Evolutionary conservation across 371 early-diverging fungal genomes (phyloP), one percentile per base, ranked within the genome.

Genomic region (Mortierella sp.): DNA sequence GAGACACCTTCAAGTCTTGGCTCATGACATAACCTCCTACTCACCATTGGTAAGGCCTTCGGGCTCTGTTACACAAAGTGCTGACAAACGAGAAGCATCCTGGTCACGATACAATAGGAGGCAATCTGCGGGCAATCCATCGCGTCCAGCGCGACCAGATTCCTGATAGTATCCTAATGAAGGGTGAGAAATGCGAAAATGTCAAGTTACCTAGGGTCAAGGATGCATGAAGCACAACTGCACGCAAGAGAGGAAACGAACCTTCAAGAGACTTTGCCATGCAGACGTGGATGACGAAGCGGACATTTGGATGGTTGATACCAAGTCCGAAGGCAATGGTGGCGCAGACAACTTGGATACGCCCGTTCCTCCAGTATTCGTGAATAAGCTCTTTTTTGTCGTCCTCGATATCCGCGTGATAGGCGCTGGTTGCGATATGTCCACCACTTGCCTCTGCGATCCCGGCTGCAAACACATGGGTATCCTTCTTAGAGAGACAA

Each of bases 261-360:
- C 95, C 95, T 88, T 98, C 98, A 26, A 97, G 78, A 0, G 94
- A 93, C 87, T 97, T 96, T 6, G 98, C 96, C 79, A 97, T 90
- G 7, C 95, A 93, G 72, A 94, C 94, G 80, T 98, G 98, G 44
- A 96, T 93, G 16, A 98, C 96, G 84, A 96, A 97, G 45, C 97
- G 91, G 7, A 97, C 97, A 72, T 95, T 91, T 16, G 95, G 92
- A 85, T 96, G 93, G 83, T 97, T 96, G 84, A 98, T 97, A 28
- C 97, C 97, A 93, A 97, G 95, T 19, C 96, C 96, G 88, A 96
- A 96, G 0, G 97, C 96, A 78, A 96, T 96, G 21, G 97, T 97
- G 4, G 96, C 97, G 26, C 95, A 93, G 31, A 97, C 94, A n/a
- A 98, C 93, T 70, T 94, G 92, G 24, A 95, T 74, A 11, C 88